A percentile compares a stretch with the other conserved stretches of the same genome.
Conservation (phyloP, 805 yeast species). For the Kluyveromyces lactis region DNA sequence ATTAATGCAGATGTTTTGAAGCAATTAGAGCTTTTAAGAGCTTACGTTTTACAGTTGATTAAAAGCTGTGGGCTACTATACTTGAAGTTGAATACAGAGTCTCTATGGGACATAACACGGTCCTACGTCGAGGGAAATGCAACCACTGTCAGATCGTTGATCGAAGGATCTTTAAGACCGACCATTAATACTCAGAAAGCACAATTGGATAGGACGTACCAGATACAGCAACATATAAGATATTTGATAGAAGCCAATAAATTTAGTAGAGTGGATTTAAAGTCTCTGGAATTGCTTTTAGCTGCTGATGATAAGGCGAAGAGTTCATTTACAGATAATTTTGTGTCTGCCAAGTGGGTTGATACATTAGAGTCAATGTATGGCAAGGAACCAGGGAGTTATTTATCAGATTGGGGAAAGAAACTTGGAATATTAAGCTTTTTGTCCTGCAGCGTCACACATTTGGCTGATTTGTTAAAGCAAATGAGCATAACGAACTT, state of each 20-base stretch:
- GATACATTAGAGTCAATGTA: constrained; percentile 50
- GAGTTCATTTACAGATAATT: constrained; percentile 41
- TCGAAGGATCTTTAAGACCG: constrained; percentile 41
- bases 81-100: constrained; percentile 49
- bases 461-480: constrained; percentile 35
- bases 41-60: constrained; percentile 42
- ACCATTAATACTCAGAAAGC: constrained; percentile 23
- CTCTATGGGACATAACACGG: constrained; percentile 56
- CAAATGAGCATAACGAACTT: constrained; percentile 38
- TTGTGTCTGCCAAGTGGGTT: constrained; percentile 50
- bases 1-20: constrained; percentile 58
- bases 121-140: constrained; percentile 42
- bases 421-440: constrained; percentile 46
- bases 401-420: constrained; percentile 36
- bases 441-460: constrained; percentile 37
- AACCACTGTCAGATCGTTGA: constrained; percentile 39
- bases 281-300: constrained; percentile 37
- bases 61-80: constrained; percentile 46
- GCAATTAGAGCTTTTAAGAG: constrained; percentile 42
- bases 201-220: constrained; percentile 27
- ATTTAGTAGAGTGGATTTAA: constrained; percentile 39
- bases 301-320: constrained; percentile 19
- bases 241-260: constrained; percentile 39
- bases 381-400: constrained; percentile 45
- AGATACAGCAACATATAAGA: constrained; percentile 47